Evolutionary conservation across 2,329 filamentous ascomycete species (phyloP), one percentile per base, ranked within the genome.

Genomic region (Cladophialophora psammophila): DNA sequence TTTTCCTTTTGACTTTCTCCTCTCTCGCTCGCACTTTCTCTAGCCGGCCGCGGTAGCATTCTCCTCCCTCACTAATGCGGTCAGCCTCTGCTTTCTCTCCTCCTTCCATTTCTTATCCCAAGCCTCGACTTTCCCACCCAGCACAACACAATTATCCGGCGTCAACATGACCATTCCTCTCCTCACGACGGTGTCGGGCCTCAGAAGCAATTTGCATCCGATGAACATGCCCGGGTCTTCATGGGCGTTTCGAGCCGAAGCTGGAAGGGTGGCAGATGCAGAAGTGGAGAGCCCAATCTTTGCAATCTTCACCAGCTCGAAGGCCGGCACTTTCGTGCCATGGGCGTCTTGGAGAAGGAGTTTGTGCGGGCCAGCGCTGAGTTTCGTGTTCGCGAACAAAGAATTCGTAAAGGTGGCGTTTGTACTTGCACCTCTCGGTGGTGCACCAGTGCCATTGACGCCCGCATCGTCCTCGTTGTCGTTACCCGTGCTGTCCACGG

Each of bases 91-190:
- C 77, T 97, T 89, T 70, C 91, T 85, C 1, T 87, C 88, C 13
- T 89, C 87, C 55, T 84, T 84, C 94, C 94, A 98, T 7, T 84
- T 84, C 75, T 87, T 89, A 75, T 98, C 92, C 84, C 93, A 87
- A 0, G 82, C 83, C 63, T 97, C 93, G 53, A 98, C 86, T 80
- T 92, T 96, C 0, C 95, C 95, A 1, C 95, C 95, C n/a, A 97
- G 79, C 1, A 96, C 75, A n/a, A 86, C 84, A 62, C 88, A 89
- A 64, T 78, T 88, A 1, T 80, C 81, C 1, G 92, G 89, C 69
- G 93, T 90, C 20, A 99, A 81, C 78, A 98, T 80, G n/a, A 96
- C 74, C 58, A 91, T 86, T 0, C 93, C 95, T 64, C 94, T 85
- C 5, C 91, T 87, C 2, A 96, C 87, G 5, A 88, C 83, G 2